phyloP scores from a whole-genome alignment of 768 basidiomycete species.

The Lepiota brunneoincarnata region DNA sequence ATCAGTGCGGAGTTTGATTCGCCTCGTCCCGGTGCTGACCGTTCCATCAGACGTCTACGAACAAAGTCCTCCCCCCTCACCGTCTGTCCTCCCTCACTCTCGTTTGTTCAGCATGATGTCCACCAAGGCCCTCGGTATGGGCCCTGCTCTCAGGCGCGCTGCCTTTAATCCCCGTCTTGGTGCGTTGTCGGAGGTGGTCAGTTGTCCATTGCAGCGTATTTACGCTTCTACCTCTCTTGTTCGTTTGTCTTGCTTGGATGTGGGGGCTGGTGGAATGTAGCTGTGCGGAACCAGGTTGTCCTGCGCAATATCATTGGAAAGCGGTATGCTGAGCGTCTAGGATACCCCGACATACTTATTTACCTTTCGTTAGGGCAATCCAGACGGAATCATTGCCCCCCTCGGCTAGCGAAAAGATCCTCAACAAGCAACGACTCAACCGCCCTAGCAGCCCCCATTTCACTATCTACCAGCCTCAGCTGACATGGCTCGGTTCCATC shows the following conservation, averaged over 20 bases:
- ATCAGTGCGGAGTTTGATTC: constrained; percentile 23
- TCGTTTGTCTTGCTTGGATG: constrained; percentile 15
- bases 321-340: constrained; percentile 33
- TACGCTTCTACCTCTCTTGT: neutral
- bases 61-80: neutral
- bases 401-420: constrained; percentile 53
- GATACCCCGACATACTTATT: neutral
- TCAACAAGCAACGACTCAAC: constrained; percentile 83
- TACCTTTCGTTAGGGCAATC: constrained; percentile 37
- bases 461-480: constrained; percentile 94
- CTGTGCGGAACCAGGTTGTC: constrained; percentile 39
- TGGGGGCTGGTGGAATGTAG: neutral
- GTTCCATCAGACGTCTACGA: constrained; percentile 11
- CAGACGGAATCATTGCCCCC: constrained; percentile 68
- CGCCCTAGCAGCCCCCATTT: constrained; percentile 95
- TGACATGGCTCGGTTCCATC: constrained; percentile 89
- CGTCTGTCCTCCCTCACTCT: constrained; percentile 7
- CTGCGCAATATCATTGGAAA: constrained; percentile 37
- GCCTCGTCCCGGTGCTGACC: constrained; percentile 20
- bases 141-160: constrained; percentile 51
- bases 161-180: constrained; percentile 38
- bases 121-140: constrained; percentile 56
- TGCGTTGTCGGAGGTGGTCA: constrained; percentile 19
- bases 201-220: constrained; percentile 15
- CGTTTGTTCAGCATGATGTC: constrained; percentile 33